phyloP scores from a whole-genome alignment of 2,329 filamentous ascomycete genomes.

The Fusarium sp. region DNA sequence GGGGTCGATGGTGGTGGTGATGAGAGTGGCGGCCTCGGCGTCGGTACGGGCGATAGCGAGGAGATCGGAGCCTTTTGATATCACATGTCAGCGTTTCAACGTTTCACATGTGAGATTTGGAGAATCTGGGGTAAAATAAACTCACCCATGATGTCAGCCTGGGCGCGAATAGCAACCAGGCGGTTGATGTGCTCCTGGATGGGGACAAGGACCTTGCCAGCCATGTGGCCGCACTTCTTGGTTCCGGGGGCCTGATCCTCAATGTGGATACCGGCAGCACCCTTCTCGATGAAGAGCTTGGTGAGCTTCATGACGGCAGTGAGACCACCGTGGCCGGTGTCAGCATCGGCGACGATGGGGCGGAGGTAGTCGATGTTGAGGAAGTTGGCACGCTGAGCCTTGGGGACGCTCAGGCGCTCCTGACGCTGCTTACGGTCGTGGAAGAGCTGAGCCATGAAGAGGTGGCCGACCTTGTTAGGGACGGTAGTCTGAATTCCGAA shows the following conservation, averaged over 20 bases:
- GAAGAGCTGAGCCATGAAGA: constrained; percentile 99
- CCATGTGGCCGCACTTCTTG: constrained; percentile 99
- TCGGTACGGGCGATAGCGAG: constrained; percentile 94
- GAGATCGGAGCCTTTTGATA: constrained; percentile 76
- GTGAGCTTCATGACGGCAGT: constrained; percentile 99
- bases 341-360: constrained; percentile 95
- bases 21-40: constrained; percentile 96
- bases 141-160: constrained; percentile 97
- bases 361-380: constrained; percentile 93
- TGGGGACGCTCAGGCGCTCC: constrained; percentile 84
- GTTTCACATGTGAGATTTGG: constrained; percentile 29
- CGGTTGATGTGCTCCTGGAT: constrained; percentile 99
- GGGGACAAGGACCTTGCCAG: constrained; percentile 96
- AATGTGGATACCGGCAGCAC: constrained; percentile 97
- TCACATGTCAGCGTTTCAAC: constrained; percentile 37
- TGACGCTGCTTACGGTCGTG: constrained; percentile 99
- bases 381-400: constrained; percentile 77
- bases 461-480: constrained; percentile 96
- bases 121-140: constrained; percentile 17
- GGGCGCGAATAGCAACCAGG: constrained; percentile 93
- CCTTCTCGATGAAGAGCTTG: constrained; percentile 96
- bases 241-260: constrained; percentile 98
- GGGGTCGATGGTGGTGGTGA: constrained; percentile 95
- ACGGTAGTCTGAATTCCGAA: constrained; percentile 85
- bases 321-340: constrained; percentile 95